phyloP scores from a whole-genome alignment of 192 early-diverging fungal species.

The Phlyctochytrium bullatum region DNA sequence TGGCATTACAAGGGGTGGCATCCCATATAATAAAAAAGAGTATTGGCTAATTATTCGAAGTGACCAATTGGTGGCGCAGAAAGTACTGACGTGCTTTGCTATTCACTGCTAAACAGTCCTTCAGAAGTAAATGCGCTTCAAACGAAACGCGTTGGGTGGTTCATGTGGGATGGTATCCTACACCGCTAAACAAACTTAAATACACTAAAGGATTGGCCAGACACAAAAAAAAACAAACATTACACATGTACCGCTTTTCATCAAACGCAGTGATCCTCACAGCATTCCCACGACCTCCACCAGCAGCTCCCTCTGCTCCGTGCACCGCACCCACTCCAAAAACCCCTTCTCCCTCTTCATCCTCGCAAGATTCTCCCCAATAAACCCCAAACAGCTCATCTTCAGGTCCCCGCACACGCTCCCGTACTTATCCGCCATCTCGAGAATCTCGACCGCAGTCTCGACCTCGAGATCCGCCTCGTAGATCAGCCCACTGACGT shows the following conservation, averaged over 20 bases:
- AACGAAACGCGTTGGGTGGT: too few species aligned
- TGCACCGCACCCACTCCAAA: conserved; percentile 30
- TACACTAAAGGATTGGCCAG: too few species aligned
- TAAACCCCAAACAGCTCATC: conserved; percentile 28
- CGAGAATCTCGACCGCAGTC: conserved; percentile 23
- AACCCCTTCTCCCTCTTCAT: conserved; percentile 24
- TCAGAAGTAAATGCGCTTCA: too few species aligned
- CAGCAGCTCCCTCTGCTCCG: conserved; percentile 27
- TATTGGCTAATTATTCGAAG: too few species aligned
- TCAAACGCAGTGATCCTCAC: conserved; percentile 1
- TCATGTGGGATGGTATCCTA: too few species aligned
- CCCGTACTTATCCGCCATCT: conserved; percentile 31
- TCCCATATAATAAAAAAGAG: too few species aligned
- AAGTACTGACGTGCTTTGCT: too few species aligned
- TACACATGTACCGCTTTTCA: neutral
- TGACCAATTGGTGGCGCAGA: too few species aligned
- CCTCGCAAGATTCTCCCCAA: conserved; percentile 27
- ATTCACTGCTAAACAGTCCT: too few species aligned
- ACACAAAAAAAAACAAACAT: too few species aligned
- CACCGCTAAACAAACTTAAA: too few species aligned
- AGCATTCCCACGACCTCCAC: conserved; percentile 29
- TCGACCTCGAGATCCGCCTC: conserved; percentile 28
- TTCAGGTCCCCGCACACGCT: conserved; percentile 24
- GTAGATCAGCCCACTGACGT: conserved; percentile 27
- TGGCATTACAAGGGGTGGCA: too few species aligned